A percentile compares a stretch with the other conserved stretches of the same genome.
These are phyloP conservation scores for Sodiomyces alkalinus DNA, from an alignment of 2,329 filamentous ascomycete genomes.

Conservation along the genomic window DNA sequence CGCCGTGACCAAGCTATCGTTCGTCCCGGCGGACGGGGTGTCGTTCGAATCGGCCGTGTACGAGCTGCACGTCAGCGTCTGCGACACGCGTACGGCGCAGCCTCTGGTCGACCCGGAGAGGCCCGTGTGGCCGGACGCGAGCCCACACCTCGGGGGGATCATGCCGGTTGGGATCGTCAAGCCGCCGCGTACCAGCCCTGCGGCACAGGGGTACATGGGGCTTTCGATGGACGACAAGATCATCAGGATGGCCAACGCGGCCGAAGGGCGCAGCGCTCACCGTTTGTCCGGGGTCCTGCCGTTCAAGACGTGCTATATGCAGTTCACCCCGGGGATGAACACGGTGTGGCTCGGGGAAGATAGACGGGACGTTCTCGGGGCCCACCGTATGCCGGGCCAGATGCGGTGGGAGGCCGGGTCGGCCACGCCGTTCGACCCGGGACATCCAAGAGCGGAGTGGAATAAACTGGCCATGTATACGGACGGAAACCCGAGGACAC, in stretches of 20 bases:
- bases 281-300: slow-evolving; percentile 26
- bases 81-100: slow-evolving; percentile 11
- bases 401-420: slow-evolving; percentile 10
- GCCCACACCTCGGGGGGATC: slow-evolving; percentile 6
- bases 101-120: slow-evolving; percentile 11
- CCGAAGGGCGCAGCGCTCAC: slow-evolving; percentile 7
- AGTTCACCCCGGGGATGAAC: slow-evolving; percentile 20
- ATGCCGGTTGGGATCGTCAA: slow-evolving; percentile 7
- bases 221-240: not conserved
- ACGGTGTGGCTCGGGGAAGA: slow-evolving; percentile 25
- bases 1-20: slow-evolving; percentile 17
- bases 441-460: slow-evolving; percentile 2
- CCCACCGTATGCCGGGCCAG: slow-evolving; percentile 22
- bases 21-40: slow-evolving; percentile 10
- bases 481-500: slow-evolving; percentile 3
- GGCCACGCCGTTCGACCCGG: slow-evolving; percentile 4
- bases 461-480: not conserved
- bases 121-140: slow-evolving; percentile 8
- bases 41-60: slow-evolving; percentile 12
- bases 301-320: slow-evolving; percentile 25
- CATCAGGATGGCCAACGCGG: slow-evolving; percentile 2
- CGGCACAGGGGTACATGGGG: no score
- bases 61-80: slow-evolving; percentile 19
- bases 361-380: slow-evolving; percentile 26
- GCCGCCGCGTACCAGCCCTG: no score